Base-by-base conservation (phyloP, 73 alveolate species). In the Paraurostyla sp. region DNA sequence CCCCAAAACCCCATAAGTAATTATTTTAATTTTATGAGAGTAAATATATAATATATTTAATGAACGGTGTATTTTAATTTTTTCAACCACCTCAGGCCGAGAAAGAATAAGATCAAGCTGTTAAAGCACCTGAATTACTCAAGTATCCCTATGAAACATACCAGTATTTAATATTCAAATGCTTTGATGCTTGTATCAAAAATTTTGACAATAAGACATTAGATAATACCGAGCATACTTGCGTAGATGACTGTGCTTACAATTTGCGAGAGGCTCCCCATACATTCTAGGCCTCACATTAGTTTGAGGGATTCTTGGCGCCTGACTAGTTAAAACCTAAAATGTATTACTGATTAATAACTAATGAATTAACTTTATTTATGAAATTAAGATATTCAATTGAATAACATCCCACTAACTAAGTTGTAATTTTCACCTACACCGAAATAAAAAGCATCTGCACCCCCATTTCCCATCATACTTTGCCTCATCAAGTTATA, bases 211-310 rank as follows among this genome's bases (percentile, higher is more conserved):
- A 78, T 78, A 78, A 78, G 59, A 51, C 41, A 7, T 20, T 78
- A 60, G 89, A 78, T 33, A 23, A 60, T 20, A 52, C 9, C 32
- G 89, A 78, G 50, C 22, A 54, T n/a, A 9, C 80, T 35, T 78
- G 89, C 59, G 78, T 78, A 41, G 78, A 78, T 59, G 89, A 78
- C 48, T 78, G 89, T 43, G 62, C 52, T 16, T 52, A 54, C 32
- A 27, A 78, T 33, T 3, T 78, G 22, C 49, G 78, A 52, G 89
- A 78, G 23, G 60, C 57, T 6, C 89, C 89, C 4, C 89, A 78
- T 54, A 54, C 68, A 13, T 78, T 78, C 62, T 20, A 78, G 40
- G 52, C 32, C 25, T 54, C 89, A 9, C 78, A 78, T 36, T n/a
- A 51, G 41, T 78, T 78, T 54, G 43, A 54, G 20, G 89, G 89